A percentile compares a stretch with the other conserved stretches of the same genome.
Conservation (phyloP, 1,284 basidiomycete species). For the Ustilago trichophora region DNA sequence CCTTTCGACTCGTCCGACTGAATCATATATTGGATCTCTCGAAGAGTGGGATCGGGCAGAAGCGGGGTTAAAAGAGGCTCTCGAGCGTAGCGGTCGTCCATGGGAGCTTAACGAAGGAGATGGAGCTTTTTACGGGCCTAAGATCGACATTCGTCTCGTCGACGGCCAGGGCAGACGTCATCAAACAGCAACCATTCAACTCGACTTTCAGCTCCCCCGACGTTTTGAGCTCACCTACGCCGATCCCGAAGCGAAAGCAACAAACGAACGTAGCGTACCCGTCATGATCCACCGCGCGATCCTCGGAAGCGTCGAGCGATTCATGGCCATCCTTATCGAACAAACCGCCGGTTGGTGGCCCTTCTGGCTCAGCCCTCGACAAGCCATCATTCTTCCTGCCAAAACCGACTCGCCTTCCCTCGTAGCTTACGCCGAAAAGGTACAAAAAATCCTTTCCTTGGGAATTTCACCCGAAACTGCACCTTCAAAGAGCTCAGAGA, state of each 20-base stretch:
- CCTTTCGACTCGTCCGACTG: constrained; percentile 59
- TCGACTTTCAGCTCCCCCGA: constrained; percentile 64
- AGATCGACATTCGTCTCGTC: constrained; percentile 64
- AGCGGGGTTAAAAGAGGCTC: constrained; percentile 41
- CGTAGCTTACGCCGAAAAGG: constrained; percentile 28
- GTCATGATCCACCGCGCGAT: constrained; percentile 67
- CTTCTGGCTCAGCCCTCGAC: constrained; percentile 62
- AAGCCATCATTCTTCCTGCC: constrained; percentile 58
- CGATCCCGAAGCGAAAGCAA: constrained; percentile 13
- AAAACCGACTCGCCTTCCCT: constrained; percentile 21
- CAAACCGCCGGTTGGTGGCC: constrained; percentile 62
- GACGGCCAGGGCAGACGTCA: constrained; percentile 59
- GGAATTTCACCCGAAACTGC: too few relatives aligned
- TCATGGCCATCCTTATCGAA: constrained; percentile 65
- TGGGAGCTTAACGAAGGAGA: constrained; percentile 63
- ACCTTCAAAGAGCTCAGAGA: constrained; percentile 2
- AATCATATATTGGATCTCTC: constrained; percentile 48
- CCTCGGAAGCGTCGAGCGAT: constrained; percentile 63
- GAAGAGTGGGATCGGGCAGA: constrained; percentile 62
- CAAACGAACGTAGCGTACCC: constrained; percentile 21
- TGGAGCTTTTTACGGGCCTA: constrained; percentile 66
- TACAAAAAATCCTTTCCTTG: constrained; percentile 37
- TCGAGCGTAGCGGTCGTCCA: constrained; percentile 43
- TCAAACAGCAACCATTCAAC: constrained; percentile 65
- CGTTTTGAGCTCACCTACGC: constrained; percentile 59